Conservation (phyloP, 225 moss, liverwort and hornwort species). For the Bryoerythrophyllum caledonicum region DNA sequence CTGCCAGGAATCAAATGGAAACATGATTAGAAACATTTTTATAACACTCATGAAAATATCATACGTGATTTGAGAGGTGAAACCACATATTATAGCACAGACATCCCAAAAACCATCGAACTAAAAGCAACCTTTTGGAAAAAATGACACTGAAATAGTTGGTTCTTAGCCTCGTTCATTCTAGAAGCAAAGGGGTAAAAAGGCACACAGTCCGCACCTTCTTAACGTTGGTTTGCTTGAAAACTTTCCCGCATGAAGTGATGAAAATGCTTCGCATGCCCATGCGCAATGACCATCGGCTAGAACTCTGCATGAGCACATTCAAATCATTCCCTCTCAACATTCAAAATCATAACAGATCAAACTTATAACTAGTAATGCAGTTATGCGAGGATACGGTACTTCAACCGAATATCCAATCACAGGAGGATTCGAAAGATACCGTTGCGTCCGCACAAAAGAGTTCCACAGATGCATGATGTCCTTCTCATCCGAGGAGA, state of each 20-base stretch:
- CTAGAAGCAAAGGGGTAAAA: neutral
- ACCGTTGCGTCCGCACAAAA: constrained; percentile 94
- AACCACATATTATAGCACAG: neutral
- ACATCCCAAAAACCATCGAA: neutral
- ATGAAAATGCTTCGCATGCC: constrained; percentile 96
- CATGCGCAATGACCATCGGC: constrained; percentile 97
- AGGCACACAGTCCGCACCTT: constrained; percentile 45
- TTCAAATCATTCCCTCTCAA: neutral
- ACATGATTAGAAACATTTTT: constrained; percentile 7
- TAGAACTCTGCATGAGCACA: constrained; percentile 59
- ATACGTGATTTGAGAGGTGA: neutral
- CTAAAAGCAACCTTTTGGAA: neutral
- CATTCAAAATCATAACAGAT: constrained; percentile 11
- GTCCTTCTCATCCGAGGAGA: constrained; percentile 91
- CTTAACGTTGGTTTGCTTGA: constrained; percentile 77
- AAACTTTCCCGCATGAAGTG: constrained; percentile 75
- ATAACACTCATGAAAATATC: neutral
- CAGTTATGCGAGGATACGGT: neutral
- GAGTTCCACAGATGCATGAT: constrained; percentile 99
- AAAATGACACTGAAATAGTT: neutral
- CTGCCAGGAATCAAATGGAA: constrained; percentile 44
- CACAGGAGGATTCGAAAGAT: constrained; percentile 13
- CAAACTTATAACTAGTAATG: neutral
- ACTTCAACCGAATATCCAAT: constrained; percentile 14
- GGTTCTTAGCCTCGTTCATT: neutral